Base-by-base conservation (phyloP, 495 filamentous ascomycete species). In the Penicillium soppii region DNA sequence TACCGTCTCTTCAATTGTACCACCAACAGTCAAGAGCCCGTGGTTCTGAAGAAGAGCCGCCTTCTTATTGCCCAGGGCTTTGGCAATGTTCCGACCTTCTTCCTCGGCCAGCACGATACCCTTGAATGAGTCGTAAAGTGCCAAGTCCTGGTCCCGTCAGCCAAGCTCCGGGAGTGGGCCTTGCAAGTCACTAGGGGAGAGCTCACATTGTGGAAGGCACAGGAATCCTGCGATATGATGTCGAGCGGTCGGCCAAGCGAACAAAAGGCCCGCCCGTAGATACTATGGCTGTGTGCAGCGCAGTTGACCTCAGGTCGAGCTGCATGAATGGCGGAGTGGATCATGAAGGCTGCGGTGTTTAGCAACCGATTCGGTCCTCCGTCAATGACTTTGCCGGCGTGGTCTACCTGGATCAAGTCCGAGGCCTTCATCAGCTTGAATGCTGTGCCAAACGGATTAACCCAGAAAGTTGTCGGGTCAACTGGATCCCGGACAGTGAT, bases 381-480 rank as follows among this genome's bases (percentile, higher is more conserved):
- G 25, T 80, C 88, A 46, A 92, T 80, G 20, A 91, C 76, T 35
- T 83, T 67, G 3, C 87, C 88, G 1, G 69, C 57, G 39, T 84
- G 73, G 57, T 86, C 72, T 27, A 92, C 87, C 27, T 77, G 81
- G 53, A 92, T 88, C 23, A 92, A 75, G 59, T 90, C 86, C 8
- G 80, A 84, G 23, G 77, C 77, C 47, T 81, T 87, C 42, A 92
- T 87, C 47, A 84, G 64, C 17, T 79, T 81, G 68, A 90, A 91
- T 0, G 84, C 77, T 8, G 83, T 76, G 25, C 89, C 88, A 57
- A 91, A 88, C 0, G 89, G 89, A 53, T 91, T 91, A 17, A 91
- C 88, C 88, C 87, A 91, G 73, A 91, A 91, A 3, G 78, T 81
- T 6, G 63, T 59, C 0, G 84, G 82, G 29, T 88, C 82, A 10